A percentile compares a stretch with the other conserved stretches of the same genome.
Evolutionary conservation across 257 asterid genomes (phyloP).

Genomic region (Jacaranda mimosifolia): DNA sequence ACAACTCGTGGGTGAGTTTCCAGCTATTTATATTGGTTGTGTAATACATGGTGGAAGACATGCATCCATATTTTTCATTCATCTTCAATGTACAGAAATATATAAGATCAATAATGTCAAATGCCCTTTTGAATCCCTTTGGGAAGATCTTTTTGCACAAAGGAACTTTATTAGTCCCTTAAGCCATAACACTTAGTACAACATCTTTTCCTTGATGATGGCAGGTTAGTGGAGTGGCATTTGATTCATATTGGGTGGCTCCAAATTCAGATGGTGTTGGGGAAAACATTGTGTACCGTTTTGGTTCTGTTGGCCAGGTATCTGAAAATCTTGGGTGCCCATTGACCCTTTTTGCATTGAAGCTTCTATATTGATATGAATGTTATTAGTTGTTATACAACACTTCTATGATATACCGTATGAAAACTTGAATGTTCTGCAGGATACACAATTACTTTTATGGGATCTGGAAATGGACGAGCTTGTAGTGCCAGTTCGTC

Average conservation of each 20-base stretch:
- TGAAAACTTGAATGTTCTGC: conserved; percentile 10
- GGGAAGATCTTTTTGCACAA: no score
- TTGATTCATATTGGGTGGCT: conserved; percentile 76
- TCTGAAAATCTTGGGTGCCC: neutral
- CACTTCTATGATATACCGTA: neutral
- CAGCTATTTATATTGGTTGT: neutral
- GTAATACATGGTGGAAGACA: no score
- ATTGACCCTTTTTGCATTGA: no score
- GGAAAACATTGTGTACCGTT: conserved; percentile 71
- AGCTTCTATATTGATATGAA: neutral
- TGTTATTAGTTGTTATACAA: neutral
- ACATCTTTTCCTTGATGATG: conserved; percentile 3
- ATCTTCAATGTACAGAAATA: conserved; percentile 1
- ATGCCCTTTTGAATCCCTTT: neutral
- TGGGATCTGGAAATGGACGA: conserved; percentile 99
- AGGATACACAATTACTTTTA: conserved; percentile 91
- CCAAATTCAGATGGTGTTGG: conserved; percentile 70
- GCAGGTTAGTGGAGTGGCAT: conserved; percentile 84
- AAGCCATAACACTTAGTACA: no score
- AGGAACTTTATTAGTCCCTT: no score
- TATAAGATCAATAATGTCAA: neutral
- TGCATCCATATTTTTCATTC: no score
- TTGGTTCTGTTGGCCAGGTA: conserved; percentile 89
- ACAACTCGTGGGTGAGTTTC: conserved; percentile 37
- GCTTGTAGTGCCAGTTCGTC: conserved; percentile 95